Evolutionary conservation across 306 rosid species (phyloP).

Genomic region (Fagus crenata): DNA sequence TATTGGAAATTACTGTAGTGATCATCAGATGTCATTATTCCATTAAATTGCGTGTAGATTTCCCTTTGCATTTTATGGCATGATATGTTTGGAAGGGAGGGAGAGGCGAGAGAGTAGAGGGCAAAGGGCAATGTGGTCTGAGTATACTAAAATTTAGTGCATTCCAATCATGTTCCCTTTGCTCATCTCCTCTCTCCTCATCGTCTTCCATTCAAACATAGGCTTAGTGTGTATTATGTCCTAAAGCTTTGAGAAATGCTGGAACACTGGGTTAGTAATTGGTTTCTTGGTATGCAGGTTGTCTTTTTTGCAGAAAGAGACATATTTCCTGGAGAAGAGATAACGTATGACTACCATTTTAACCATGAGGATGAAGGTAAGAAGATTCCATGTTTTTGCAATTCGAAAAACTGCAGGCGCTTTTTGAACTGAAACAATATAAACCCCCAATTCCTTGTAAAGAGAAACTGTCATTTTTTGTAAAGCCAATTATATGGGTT

Average conservation of each 20-base stretch:
- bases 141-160: too few species aligned
- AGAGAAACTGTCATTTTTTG: conserved; percentile 19
- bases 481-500: background rate
- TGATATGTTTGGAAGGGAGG: too few species aligned
- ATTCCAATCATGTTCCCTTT: too few species aligned
- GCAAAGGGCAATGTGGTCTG: background rate
- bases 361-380: conserved; percentile 75
- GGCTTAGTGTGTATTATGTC: background rate
- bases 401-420: conserved; percentile 69
- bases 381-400: conserved; percentile 70
- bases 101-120: too few species aligned
- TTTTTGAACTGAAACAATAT: conserved; percentile 43
- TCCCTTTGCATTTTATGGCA: too few species aligned
- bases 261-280: background rate
- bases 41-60: background rate
- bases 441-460: background rate
- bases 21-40: background rate
- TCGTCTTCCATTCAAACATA: too few species aligned
- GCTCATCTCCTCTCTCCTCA: too few species aligned
- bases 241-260: background rate
- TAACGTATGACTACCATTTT: conserved; percentile 68
- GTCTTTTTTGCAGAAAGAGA: conserved; percentile 70
- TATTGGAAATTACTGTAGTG: background rate
- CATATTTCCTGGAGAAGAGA: conserved; percentile 73
- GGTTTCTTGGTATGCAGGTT: conserved; percentile 47